Evolutionary conservation across 306 rosid species (phyloP), one percentile per base, ranked within the genome.

Genomic region (Acacia confusa): DNA sequence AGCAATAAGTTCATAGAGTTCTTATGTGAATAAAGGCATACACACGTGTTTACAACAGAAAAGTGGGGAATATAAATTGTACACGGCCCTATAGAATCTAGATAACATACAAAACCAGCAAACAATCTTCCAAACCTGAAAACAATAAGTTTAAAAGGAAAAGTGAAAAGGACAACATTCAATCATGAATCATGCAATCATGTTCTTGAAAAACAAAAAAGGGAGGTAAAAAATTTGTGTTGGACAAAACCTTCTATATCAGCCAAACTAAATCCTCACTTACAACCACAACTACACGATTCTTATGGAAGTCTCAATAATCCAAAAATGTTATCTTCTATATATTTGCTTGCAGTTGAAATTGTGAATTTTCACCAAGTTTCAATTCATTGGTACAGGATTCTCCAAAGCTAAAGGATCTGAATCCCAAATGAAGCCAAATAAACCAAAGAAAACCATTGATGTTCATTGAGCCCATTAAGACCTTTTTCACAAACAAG

Each of bases 1-100:
- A 70, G 84, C 63, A 40, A 81, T 38, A 83, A 80, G 74, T 47
- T 71, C 68, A 71, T 75, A 32, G 61, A 55, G 40, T 40, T 73
- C 44, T 36, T 17, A 81, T 61, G 20, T 65, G 25, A 76, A 40
- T 43, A 71, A 65, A 70, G 67, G 4, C 45, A 34, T n/a, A 64
- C 63, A 53, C 38, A 20, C 4, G 32, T 24, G 60, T 20, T 53
- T 53, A 53, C 60, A 53, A 53, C 22, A 2, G 61, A 9, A 57
- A 22, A 22, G 1, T 4, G 24, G 9, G 10, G 27, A n/a, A 55
- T 0, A 55, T n/a, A 22, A n/a, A 6, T 9, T 14, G 15, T 57
- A 57, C 63, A 57, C 11, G 7, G 27, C 61, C 27, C 61, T 55
- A n/a, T n/a, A n/a, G n/a, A n/a, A n/a, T n/a, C 27, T 55, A 20